Evolutionary conservation across 352 stramenopile species (phyloP).

Genomic region (Pythium insidiosum): DNA sequence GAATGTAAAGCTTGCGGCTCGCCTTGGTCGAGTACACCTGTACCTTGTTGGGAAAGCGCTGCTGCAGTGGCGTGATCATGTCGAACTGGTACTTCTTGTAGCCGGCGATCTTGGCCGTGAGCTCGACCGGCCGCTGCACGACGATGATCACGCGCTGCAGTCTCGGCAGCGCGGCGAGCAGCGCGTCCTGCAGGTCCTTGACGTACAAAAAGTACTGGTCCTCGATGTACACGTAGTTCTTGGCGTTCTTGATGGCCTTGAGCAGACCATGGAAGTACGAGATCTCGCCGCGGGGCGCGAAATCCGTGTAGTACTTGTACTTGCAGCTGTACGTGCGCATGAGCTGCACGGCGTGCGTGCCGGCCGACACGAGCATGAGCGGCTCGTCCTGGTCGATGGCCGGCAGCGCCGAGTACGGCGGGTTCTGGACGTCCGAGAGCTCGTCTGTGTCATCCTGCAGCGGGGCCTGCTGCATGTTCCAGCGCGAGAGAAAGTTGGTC

Average conservation of each 20-base stretch:
- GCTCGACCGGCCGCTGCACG: conserved; percentile 10
- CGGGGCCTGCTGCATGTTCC: conserved; percentile 8
- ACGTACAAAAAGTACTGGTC: conserved; percentile 46
- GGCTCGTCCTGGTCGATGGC: neutral
- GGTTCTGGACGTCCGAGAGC: conserved; percentile 11
- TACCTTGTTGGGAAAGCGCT: conserved; percentile 29
- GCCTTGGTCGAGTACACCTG: too few species aligned
- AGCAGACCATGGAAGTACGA: conserved; percentile 22
- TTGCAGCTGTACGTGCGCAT: conserved; percentile 33
- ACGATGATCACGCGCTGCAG: too few species aligned
- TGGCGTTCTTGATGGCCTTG: conserved; percentile 25
- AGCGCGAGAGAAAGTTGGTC: too few species aligned
- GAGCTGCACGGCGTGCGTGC: conserved; percentile 18
- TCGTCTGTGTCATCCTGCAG: neutral
- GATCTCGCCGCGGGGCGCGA: conserved; percentile 23
- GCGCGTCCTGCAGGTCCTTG: conserved; percentile 15
- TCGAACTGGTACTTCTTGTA: conserved; percentile 32
- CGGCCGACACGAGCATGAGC: neutral
- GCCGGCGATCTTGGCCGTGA: conserved; percentile 10
- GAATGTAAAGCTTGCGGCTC: conserved; percentile 34
- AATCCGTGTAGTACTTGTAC: conserved; percentile 19
- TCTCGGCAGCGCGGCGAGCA: conserved; percentile 24
- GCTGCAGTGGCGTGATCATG: conserved; percentile 22
- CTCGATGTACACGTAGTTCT: conserved; percentile 37
- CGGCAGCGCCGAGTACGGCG: too few species aligned